A percentile compares a stretch with the other conserved stretches of the same genome.
These are phyloP conservation scores for Alternaria hordeiaustralica DNA, from an alignment of 2,329 filamentous ascomycete genomes.

Conservation along the genomic window DNA sequence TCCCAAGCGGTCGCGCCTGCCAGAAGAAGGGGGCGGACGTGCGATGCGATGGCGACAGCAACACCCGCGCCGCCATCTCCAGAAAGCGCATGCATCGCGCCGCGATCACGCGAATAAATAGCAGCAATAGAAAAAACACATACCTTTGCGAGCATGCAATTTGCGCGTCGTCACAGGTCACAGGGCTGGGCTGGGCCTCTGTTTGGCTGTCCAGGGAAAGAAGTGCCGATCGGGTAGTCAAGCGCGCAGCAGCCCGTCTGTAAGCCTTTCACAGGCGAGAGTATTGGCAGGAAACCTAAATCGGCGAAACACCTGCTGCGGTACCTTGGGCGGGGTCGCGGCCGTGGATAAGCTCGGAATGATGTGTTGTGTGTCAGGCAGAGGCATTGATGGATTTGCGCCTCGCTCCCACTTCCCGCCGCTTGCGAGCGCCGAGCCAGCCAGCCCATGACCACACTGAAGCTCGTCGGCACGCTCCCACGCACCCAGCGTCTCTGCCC, in stretches of 20 bases:
- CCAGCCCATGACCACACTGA: conserved; percentile 10
- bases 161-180: conserved; percentile 49
- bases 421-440: conserved; percentile 27
- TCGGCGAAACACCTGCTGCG: conserved; percentile 32
- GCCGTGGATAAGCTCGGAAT: conserved; percentile 48
- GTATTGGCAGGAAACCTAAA: conserved; percentile 42
- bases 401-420: conserved; percentile 12
- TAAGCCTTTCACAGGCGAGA: conserved; percentile 37
- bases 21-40: conserved; percentile 31
- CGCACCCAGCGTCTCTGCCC: background rate
- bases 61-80: conserved; percentile 19
- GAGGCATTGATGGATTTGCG: conserved; percentile 25
- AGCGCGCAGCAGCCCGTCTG: conserved; percentile 35
- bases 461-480: background rate
- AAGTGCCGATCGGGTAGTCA: conserved; percentile 45
- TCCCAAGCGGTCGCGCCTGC: conserved; percentile 34
- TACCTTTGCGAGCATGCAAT: conserved; percentile 48
- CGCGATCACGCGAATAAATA: conserved; percentile 7
- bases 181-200: conserved; percentile 45
- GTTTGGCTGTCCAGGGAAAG: conserved; percentile 45
- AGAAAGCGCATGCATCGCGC: conserved; percentile 23
- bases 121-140: conserved; percentile 30
- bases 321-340: conserved; percentile 38
- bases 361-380: conserved; percentile 42
- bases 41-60: conserved; percentile 14